phyloP scores from a whole-genome alignment of 768 basidiomycete species.

The Lactarius hatsudake region DNA sequence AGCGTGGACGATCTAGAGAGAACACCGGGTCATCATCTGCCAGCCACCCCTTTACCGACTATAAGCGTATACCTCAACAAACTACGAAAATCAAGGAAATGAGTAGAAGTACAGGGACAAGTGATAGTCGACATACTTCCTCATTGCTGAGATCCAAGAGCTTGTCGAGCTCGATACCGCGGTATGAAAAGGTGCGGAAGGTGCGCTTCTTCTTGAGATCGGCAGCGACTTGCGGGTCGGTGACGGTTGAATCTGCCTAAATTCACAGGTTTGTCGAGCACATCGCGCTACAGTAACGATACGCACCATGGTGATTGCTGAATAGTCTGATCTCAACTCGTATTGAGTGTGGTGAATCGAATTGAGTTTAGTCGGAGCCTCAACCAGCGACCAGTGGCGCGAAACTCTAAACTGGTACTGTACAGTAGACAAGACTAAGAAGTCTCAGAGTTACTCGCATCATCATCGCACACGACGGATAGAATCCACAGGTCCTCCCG shows the following conservation, averaged over 20 bases:
- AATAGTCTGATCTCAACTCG: constrained; percentile 10
- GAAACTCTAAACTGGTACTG: constrained; percentile 48
- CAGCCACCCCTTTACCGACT: background rate
- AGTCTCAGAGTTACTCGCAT: constrained; percentile 10
- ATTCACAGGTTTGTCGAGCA: background rate
- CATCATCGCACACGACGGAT: constrained; percentile 49
- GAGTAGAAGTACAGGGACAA: background rate
- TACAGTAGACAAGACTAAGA: constrained; percentile 44
- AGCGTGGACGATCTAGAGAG: constrained; percentile 80
- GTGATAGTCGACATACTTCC: constrained; percentile 58
- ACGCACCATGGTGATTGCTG: constrained; percentile 28
- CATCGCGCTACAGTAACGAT: background rate
- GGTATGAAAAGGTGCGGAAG: constrained; percentile 98
- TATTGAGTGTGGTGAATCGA: constrained; percentile 15
- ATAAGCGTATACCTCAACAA: constrained; percentile 64
- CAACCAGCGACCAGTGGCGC: constrained; percentile 40
- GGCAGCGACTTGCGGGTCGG: constrained; percentile 91
- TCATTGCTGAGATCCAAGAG: constrained; percentile 95
- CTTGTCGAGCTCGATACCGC: constrained; percentile 97
- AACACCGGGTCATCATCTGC: constrained; percentile 3
- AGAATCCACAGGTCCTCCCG: constrained; percentile 95
- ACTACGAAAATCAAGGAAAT: constrained; percentile 41
- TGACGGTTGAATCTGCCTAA: constrained; percentile 78
- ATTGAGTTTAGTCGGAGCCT: constrained; percentile 28
- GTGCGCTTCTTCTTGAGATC: constrained; percentile 98